phyloP scores from a whole-genome alignment of 2,329 filamentous ascomycete genomes.

The Pseudocercospora musae region DNA sequence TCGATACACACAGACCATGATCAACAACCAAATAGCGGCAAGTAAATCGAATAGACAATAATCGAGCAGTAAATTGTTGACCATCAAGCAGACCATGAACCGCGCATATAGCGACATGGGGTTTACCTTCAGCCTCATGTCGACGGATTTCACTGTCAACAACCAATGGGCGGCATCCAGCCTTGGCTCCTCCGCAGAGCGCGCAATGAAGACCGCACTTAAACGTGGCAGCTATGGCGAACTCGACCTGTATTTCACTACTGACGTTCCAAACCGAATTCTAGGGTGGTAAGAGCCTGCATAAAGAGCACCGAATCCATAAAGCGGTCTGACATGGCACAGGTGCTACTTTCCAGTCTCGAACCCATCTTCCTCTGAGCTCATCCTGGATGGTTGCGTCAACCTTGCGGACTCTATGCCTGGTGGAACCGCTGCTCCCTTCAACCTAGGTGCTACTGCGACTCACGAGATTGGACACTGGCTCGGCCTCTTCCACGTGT shows the following conservation, averaged over 20 bases:
- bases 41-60: neutral
- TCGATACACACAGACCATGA: constrained; percentile 4
- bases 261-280: constrained; percentile 39
- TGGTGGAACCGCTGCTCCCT: constrained; percentile 44
- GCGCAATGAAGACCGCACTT: constrained; percentile 51
- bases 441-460: constrained; percentile 42
- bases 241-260: constrained; percentile 57
- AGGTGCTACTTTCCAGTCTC: constrained; percentile 31
- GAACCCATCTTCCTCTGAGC: constrained; percentile 39
- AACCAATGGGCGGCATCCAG: constrained; percentile 50
- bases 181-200: constrained; percentile 37
- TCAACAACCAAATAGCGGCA: constrained; percentile 14
- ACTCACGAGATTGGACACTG: constrained; percentile 46
- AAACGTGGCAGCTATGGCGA: constrained; percentile 50
- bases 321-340: neutral
- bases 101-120: constrained; percentile 42
- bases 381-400: constrained; percentile 52
- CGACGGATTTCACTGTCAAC: constrained; percentile 49
- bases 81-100: neutral
- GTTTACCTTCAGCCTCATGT: constrained; percentile 39
- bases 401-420: constrained; percentile 53
- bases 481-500: constrained; percentile 43
- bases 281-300: constrained; percentile 12
- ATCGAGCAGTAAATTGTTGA: neutral
- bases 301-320: too few species aligned